Conservation (phyloP, 1,139 yeast species). For the Eremothecium gossypii region DNA sequence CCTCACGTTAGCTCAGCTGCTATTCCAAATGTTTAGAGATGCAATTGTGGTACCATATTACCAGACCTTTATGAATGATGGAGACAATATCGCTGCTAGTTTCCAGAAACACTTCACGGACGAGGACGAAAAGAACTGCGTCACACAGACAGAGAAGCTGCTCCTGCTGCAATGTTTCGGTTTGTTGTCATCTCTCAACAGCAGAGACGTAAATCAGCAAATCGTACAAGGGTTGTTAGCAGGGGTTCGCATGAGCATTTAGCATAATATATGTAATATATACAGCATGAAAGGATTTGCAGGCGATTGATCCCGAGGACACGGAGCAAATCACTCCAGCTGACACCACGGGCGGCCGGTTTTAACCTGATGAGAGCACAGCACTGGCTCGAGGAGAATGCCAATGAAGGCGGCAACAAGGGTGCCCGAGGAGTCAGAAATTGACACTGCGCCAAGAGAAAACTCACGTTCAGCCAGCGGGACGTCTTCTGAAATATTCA, state of each 20-base stretch:
- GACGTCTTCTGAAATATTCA: slow-evolving; percentile 61
- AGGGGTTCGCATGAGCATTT: slow-evolving; percentile 29
- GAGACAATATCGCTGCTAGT: slow-evolving; percentile 26
- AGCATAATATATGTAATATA: slow-evolving; percentile 1
- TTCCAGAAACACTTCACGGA: slow-evolving; percentile 28
- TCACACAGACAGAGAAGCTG: slow-evolving; percentile 30
- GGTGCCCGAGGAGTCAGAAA: slow-evolving; percentile 85
- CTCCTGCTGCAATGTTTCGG: slow-evolving; percentile 50
- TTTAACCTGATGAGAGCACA: slow-evolving; percentile 62
- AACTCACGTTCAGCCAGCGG: slow-evolving; percentile 59
- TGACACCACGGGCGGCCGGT: slow-evolving; percentile 61
- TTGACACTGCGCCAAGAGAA: slow-evolving; percentile 87
- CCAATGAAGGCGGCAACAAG: slow-evolving; percentile 73
- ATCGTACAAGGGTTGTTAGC: slow-evolving; percentile 39
- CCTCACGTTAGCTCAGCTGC: slow-evolving; percentile 6
- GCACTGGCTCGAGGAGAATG: slow-evolving; percentile 57
- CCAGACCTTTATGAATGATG: slow-evolving; percentile 31
- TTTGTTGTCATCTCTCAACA: slow-evolving; percentile 40
- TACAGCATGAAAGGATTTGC: background rate
- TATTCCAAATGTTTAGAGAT: slow-evolving; percentile 40
- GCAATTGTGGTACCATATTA: slow-evolving; percentile 41
- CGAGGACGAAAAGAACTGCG: slow-evolving; percentile 28
- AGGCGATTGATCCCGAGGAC: background rate
- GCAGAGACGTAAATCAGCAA: slow-evolving; percentile 44
- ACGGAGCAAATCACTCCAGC: slow-evolving; percentile 17